These are phyloP conservation scores for Podospora pseudocomata DNA, from an alignment of 495 filamentous ascomycete genomes.

Conservation along the genomic window DNA sequence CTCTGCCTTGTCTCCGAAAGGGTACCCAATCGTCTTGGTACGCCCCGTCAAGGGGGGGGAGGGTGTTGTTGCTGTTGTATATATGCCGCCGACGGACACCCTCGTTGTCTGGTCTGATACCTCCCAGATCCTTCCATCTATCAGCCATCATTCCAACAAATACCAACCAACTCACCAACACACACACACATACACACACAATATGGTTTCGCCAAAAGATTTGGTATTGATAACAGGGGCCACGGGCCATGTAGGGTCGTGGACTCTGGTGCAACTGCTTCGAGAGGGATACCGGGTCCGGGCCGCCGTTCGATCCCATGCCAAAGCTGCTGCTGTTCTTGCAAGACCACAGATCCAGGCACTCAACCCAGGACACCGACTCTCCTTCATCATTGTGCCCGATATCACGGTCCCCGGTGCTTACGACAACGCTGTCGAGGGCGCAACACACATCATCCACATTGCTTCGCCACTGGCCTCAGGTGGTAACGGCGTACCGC, in stretches of 20 bases:
- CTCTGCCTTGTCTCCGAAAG: slow-evolving; percentile 4
- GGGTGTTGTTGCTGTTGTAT: background rate
- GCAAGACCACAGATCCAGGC: slow-evolving; percentile 29
- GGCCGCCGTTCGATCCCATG: slow-evolving; percentile 44
- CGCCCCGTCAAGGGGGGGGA: background rate
- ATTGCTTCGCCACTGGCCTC: slow-evolving; percentile 53
- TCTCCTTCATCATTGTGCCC: slow-evolving; percentile 45
- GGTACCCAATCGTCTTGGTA: background rate
- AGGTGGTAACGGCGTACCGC: slow-evolving; percentile 42
- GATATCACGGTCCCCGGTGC: slow-evolving; percentile 44
- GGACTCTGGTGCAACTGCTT: slow-evolving; percentile 36
- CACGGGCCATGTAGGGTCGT: slow-evolving; percentile 48
- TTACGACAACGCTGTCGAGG: slow-evolving; percentile 46
- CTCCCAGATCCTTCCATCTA: background rate
- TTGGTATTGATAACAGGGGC: slow-evolving; percentile 47
- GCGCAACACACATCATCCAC: slow-evolving; percentile 50
- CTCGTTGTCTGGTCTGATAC: background rate
- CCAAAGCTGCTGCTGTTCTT: slow-evolving; percentile 29
- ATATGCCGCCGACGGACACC: background rate
- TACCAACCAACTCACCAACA: background rate
- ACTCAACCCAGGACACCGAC: slow-evolving; percentile 28
- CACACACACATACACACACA: background rate
- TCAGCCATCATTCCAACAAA: background rate
- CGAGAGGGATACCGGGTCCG: slow-evolving; percentile 42
- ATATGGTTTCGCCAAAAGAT: slow-evolving; percentile 18